Conservation (phyloP, 2,329 filamentous ascomycete genomes). For the Monosporascus sp. region DNA sequence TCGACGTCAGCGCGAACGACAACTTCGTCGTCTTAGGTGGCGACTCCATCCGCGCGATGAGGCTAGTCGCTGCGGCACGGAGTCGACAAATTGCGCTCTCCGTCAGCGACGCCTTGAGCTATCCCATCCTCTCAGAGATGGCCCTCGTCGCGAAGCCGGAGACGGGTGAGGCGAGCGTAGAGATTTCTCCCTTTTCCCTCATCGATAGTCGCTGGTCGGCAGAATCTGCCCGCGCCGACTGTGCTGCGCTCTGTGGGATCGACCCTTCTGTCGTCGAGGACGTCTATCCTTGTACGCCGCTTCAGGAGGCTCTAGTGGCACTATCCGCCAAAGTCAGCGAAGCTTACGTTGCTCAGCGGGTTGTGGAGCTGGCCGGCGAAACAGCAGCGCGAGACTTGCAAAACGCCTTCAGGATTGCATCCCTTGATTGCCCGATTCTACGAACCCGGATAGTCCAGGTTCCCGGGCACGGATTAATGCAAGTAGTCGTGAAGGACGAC, state of each 20-base stretch:
- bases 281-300: slow-evolving; percentile 48
- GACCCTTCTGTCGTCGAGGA: slow-evolving; percentile 38
- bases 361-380: slow-evolving; percentile 35
- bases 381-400: slow-evolving; percentile 34
- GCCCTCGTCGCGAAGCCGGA: slow-evolving; percentile 29
- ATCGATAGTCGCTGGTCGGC: slow-evolving; percentile 30
- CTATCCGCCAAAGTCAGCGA: slow-evolving; percentile 46
- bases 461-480: slow-evolving; percentile 37
- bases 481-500: slow-evolving; percentile 40
- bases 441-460: slow-evolving; percentile 46
- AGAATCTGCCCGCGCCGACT: slow-evolving; percentile 31
- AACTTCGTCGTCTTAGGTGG: slow-evolving; percentile 31
- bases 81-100: slow-evolving; percentile 34
- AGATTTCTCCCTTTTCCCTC: slow-evolving; percentile 35
- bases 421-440: slow-evolving; percentile 36
- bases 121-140: slow-evolving; percentile 40
- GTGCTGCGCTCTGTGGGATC: slow-evolving; percentile 36
- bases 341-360: slow-evolving; percentile 48
- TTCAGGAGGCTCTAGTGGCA: slow-evolving; percentile 52
- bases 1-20: slow-evolving; percentile 24
- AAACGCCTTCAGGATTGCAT: slow-evolving; percentile 37
- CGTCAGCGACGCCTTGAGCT: slow-evolving; percentile 42
- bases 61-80: slow-evolving; percentile 39
- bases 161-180: slow-evolving; percentile 17
- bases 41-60: slow-evolving; percentile 50